phyloP scores from a whole-genome alignment of 345 rosid genomes.

The Murraya paniculata region DNA sequence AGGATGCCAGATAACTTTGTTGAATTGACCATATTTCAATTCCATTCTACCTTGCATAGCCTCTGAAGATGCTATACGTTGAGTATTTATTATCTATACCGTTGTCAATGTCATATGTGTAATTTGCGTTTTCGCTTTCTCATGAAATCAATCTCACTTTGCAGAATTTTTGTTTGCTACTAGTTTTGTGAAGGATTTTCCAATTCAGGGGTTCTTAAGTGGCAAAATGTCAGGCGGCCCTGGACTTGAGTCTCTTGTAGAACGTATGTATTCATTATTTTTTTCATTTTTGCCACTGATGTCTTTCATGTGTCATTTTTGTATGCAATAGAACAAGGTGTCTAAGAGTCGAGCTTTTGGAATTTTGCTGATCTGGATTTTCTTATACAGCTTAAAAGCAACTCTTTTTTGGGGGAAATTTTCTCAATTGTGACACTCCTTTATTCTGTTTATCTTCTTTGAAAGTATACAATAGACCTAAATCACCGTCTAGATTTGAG shows the following conservation, averaged over 20 bases:
- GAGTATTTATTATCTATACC: background rate
- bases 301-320: background rate
- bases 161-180: slow-evolving; percentile 6
- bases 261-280: slow-evolving; percentile 44
- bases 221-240: slow-evolving; percentile 56
- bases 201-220: background rate
- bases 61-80: background rate
- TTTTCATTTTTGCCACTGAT: background rate
- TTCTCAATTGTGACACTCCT: background rate
- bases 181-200: background rate
- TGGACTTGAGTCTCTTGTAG: slow-evolving; percentile 82
- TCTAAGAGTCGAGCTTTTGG: background rate
- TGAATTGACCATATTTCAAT: background rate
- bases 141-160: background rate
- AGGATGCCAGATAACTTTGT: background rate
- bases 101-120: background rate
- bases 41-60: background rate
- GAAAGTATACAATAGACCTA: background rate
- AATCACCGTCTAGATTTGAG: background rate
- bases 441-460: background rate
- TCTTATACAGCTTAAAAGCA: background rate
- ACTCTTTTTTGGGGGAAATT: no score
- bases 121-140: background rate
- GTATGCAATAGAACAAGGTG: no score
- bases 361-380: background rate